A percentile compares a stretch with the other conserved stretches of the same genome.
Conservation (phyloP, 2,329 filamentous ascomycete genomes). For the Scorias spongiosa region DNA sequence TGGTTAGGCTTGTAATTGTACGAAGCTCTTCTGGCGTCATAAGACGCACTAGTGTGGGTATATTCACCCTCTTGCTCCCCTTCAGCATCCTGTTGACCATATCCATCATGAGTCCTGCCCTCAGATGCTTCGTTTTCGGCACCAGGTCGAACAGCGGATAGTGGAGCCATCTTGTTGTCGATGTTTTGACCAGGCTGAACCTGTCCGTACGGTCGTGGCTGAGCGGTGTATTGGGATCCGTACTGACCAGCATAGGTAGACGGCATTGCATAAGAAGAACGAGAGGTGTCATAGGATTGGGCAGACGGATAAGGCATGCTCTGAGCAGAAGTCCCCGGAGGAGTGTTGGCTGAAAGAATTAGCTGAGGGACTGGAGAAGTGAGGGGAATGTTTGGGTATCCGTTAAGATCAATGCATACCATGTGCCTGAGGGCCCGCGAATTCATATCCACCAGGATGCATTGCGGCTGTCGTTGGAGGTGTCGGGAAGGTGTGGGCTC, state of each 20-base stretch:
- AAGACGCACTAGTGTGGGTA: constrained; percentile 60
- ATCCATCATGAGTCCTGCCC: constrained; percentile 46
- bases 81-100: constrained; percentile 28
- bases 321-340: constrained; percentile 61
- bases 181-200: constrained; percentile 47
- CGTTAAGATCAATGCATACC: constrained; percentile 21
- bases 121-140: constrained; percentile 48
- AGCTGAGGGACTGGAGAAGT: constrained; percentile 27
- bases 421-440: constrained; percentile 34
- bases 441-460: constrained; percentile 61
- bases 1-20: constrained; percentile 63
- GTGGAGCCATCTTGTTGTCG: constrained; percentile 81
- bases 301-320: constrained; percentile 65
- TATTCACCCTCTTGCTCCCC: constrained; percentile 52
- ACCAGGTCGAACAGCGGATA: constrained; percentile 40
- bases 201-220: constrained; percentile 49
- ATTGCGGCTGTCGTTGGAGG: constrained; percentile 87
- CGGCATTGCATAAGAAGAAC: constrained; percentile 63
- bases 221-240: constrained; percentile 40
- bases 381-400: constrained; percentile 71
- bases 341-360: constrained; percentile 51
- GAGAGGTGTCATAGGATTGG: constrained; percentile 60
- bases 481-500: constrained; percentile 85
- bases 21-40: constrained; percentile 54
- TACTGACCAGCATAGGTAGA: constrained; percentile 28